Percentiles rank a stretch among this genome's conserved stretches.
Evolutionary conservation across 306 rosid genomes (phyloP).

Genomic region (Lotus japonicus): DNA sequence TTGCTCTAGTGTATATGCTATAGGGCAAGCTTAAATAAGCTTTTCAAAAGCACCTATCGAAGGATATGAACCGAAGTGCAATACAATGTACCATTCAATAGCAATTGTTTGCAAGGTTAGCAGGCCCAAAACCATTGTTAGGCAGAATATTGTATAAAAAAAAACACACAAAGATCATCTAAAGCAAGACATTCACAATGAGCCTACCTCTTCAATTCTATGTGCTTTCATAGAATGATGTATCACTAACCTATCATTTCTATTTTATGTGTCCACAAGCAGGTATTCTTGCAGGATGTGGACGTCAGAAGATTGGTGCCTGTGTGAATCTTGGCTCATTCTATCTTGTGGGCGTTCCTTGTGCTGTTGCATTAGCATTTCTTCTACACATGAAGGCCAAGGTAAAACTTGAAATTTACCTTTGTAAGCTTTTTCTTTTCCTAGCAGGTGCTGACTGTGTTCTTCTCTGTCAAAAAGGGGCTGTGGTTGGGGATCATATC

Average conservation of each 20-base stretch:
- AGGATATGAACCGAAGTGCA: no score
- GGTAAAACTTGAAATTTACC: not conserved
- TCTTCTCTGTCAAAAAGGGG: conserved; percentile 31
- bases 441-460: not conserved
- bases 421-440: not conserved
- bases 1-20: no score
- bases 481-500: conserved; percentile 69
- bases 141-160: not conserved
- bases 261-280: not conserved
- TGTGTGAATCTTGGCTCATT: conserved; percentile 32
- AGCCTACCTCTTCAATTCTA: not conserved
- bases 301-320: conserved; percentile 34
- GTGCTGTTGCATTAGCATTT: conserved; percentile 22
- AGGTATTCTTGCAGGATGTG: conserved; percentile 34
- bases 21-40: no score
- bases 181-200: not conserved
- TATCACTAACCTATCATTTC: not conserved
- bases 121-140: no score
- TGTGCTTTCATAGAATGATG: not conserved
- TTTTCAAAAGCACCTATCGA: no score
- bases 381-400: conserved; percentile 19
- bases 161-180: not conserved
- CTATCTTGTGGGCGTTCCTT: conserved; percentile 31
- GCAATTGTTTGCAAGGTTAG: no score
- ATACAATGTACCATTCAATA: no score